phyloP scores from a whole-genome alignment of 2,329 filamentous ascomycete genomes.

The Immersiporthe knoxdaviesiana region DNA sequence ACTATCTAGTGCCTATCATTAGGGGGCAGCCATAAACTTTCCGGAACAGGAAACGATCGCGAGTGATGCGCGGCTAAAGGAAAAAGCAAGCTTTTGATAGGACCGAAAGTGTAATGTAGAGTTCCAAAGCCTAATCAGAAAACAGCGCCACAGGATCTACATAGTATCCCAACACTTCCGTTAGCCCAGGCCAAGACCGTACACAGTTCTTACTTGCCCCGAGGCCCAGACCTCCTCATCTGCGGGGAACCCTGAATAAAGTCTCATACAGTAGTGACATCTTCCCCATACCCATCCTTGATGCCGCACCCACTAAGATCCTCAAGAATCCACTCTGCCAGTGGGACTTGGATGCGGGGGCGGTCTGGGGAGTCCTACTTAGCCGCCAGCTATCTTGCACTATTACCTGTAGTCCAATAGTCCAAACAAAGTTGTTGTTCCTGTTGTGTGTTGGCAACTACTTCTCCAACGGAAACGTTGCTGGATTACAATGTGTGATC shows the following conservation, averaged over 20 bases:
- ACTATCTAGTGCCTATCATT: background rate
- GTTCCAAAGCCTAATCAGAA: background rate
- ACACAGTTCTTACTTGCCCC: background rate
- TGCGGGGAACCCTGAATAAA: background rate
- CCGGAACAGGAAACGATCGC: background rate
- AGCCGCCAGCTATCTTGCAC: background rate
- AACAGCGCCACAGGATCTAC: background rate
- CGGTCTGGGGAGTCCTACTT: conserved; percentile 13
- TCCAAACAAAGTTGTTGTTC: too few relatives aligned
- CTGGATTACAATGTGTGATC: background rate
- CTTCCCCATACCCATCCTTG: background rate
- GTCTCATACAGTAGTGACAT: background rate
- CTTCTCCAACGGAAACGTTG: background rate
- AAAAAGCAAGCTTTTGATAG: background rate
- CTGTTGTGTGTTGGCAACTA: too few relatives aligned
- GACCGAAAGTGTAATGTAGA: background rate
- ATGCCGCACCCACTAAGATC: background rate
- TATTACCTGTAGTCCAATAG: too few relatives aligned
- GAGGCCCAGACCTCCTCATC: background rate
- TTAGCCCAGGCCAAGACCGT: too few relatives aligned
- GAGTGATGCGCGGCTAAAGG: background rate
- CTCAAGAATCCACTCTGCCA: background rate
- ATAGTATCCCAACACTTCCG: too few relatives aligned
- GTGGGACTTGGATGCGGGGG: background rate
- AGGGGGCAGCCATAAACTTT: background rate